phyloP scores from a whole-genome alignment of 148 eudicot species.

The Fagopyrum tataricum region DNA sequence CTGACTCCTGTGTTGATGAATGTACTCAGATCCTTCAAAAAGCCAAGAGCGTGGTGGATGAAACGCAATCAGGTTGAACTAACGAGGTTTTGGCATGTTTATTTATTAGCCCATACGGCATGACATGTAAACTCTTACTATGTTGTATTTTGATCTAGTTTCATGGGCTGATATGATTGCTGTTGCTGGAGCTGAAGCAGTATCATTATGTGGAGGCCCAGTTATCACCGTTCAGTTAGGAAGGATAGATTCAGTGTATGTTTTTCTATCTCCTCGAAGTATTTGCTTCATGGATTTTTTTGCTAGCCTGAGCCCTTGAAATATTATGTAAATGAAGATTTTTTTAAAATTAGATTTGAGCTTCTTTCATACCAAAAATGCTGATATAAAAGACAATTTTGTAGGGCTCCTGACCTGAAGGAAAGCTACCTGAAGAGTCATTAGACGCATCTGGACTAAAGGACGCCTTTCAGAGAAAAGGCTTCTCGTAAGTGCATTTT shows the following conservation, averaged over 20 bases:
- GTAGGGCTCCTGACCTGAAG: constrained; percentile 85
- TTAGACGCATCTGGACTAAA: constrained; percentile 67
- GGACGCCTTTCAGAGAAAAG: constrained; percentile 65
- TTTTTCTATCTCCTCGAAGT: neutral
- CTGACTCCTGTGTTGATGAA: constrained; percentile 42
- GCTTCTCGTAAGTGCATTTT: constrained; percentile 72
- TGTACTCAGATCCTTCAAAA: constrained; percentile 76
- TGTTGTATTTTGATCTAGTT: constrained; percentile 33
- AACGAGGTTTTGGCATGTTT: constrained; percentile 4
- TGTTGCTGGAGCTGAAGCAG: constrained; percentile 93
- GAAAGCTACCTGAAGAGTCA: constrained; percentile 80
- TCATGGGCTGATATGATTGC: constrained; percentile 97
- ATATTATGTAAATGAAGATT: neutral
- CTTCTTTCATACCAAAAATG: neutral
- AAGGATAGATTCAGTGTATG: constrained; percentile 42
- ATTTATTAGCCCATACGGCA: neutral
- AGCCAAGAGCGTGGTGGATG: constrained; percentile 66
- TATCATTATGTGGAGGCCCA: constrained; percentile 87
- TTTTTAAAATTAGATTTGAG: neutral
- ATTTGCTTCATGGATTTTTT: neutral
- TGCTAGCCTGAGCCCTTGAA: neutral
- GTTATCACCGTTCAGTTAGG: constrained; percentile 63
- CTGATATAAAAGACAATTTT: constrained; percentile 5
- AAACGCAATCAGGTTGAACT: constrained; percentile 45
- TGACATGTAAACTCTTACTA: constrained; percentile 16